phyloP scores from a whole-genome alignment of 2,329 filamentous ascomycete genomes.

The Hypoxylon sp. region DNA sequence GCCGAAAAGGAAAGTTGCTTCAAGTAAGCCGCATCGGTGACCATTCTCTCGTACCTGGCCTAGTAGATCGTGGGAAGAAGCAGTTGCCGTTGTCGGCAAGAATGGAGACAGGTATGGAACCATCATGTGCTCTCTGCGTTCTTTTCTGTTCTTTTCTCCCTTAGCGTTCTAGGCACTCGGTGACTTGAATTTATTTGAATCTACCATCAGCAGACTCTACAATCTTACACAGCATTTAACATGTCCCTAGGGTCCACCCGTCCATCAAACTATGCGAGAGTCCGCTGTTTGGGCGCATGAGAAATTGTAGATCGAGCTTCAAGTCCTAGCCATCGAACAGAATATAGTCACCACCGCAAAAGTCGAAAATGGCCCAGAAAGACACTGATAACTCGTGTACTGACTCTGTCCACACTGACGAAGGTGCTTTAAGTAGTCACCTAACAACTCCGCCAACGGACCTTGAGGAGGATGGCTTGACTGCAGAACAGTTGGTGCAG shows the following conservation, averaged over 20 bases:
- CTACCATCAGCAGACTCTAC: conserved; percentile 30
- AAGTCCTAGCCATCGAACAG: conserved; percentile 17
- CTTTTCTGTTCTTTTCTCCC: conserved; percentile 19
- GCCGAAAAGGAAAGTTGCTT: conserved; percentile 46
- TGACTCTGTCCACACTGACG: conserved; percentile 46
- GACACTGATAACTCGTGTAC: conserved; percentile 30
- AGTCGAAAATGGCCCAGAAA: conserved; percentile 35
- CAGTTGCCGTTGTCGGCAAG: conserved; percentile 46
- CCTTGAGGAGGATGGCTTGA: conserved; percentile 50
- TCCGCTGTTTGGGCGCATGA: conserved; percentile 22
- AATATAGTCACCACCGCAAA: conserved; percentile 11
- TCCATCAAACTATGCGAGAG: conserved; percentile 21
- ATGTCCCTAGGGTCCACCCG: conserved; percentile 17
- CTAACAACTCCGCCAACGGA: conserved; percentile 53
- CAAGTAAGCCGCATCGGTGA: conserved; percentile 29
- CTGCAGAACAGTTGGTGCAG: conserved; percentile 59
- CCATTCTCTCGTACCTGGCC: conserved; percentile 28
- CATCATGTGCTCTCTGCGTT: conserved; percentile 35
- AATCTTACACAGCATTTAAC: conserved; percentile 25
- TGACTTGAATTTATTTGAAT: conserved; percentile 26
- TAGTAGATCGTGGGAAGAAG: conserved; percentile 32
- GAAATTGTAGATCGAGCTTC: conserved; percentile 20
- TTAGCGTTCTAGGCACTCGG: conserved; percentile 31
- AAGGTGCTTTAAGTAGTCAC: conserved; percentile 42
- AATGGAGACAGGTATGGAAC: conserved; percentile 44